Percentiles rank a stretch among this genome's conserved stretches.
Evolutionary conservation across 2,329 filamentous ascomycete genomes (phyloP).

Genomic region (Parastagonospora avenae): DNA sequence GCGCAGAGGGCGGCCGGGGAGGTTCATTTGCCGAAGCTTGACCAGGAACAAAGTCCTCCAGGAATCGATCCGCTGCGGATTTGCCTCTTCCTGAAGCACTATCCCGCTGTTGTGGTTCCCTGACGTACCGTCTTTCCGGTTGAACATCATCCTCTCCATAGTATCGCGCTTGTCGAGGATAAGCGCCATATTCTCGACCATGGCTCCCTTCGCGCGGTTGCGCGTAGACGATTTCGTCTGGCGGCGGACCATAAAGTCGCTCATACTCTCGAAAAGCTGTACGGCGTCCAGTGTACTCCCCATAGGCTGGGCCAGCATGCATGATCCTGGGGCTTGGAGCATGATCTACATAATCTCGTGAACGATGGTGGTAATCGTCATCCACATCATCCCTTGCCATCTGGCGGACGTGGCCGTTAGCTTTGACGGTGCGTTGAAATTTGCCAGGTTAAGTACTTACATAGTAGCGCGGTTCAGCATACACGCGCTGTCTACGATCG

Average conservation of each 20-base stretch:
- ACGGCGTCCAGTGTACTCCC: conserved; percentile 37
- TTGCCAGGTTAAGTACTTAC: conserved; percentile 31
- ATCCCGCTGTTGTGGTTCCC: conserved; percentile 27
- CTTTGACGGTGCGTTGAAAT: conserved; percentile 6
- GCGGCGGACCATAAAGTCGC: conserved; percentile 30
- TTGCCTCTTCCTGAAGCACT: conserved; percentile 27
- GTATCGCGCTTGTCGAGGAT: conserved; percentile 35
- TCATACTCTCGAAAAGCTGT: conserved; percentile 42
- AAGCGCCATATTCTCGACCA: conserved; percentile 32
- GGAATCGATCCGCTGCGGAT: conserved; percentile 43
- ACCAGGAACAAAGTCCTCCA: conserved; percentile 38
- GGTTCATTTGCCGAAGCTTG: conserved; percentile 21
- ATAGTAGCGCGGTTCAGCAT: conserved; percentile 41
- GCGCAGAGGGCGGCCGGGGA: conserved; percentile 11
- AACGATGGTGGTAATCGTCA: conserved; percentile 28
- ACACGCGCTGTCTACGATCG: conserved; percentile 36
- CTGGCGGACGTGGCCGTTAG: conserved; percentile 26
- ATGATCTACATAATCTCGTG: conserved; percentile 37
- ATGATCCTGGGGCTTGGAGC: conserved; percentile 34
- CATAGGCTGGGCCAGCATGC: conserved; percentile 34
- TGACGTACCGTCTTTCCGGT: conserved; percentile 28
- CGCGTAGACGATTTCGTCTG: conserved; percentile 33
- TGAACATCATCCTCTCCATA: conserved; percentile 29
- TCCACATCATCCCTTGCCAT: conserved; percentile 34
- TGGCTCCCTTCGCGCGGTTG: conserved; percentile 35